Conservation (phyloP, 176 grass and related monocot genomes). For the Ananas comosus region DNA sequence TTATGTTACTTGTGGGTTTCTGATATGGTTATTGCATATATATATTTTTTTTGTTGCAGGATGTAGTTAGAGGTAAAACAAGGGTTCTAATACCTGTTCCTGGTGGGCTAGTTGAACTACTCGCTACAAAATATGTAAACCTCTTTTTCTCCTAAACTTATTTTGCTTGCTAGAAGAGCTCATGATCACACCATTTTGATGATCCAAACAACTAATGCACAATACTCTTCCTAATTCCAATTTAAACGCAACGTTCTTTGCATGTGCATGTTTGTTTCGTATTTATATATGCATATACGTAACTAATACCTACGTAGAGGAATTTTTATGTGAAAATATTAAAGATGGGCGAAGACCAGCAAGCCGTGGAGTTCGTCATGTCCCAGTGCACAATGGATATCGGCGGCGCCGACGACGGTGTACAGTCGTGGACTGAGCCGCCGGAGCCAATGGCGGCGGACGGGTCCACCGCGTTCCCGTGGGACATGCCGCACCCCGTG, state of each 20-base stretch:
- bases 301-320: not conserved
- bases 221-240: conserved; percentile 21
- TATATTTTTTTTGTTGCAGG: conserved; percentile 20
- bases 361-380: conserved; percentile 70
- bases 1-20: no score
- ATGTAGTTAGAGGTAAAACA: conserved; percentile 26
- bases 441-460: conserved; percentile 15
- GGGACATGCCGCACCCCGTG: conserved; percentile 25
- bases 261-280: conserved; percentile 1
- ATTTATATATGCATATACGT: conserved; percentile 7
- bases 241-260: conserved; percentile 30
- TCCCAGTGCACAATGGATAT: conserved; percentile 44
- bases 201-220: conserved; percentile 24
- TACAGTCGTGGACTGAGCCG: conserved; percentile 14
- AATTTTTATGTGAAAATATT: not conserved
- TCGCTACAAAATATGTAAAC: conserved; percentile 52
- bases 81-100: conserved; percentile 57
- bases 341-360: conserved; percentile 67
- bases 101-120: conserved; percentile 75
- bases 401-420: not conserved
- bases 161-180: not conserved
- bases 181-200: conserved; percentile 34
- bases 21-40: not conserved
- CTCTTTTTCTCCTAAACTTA: not conserved
- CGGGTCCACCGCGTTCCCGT: conserved; percentile 33